These are phyloP conservation scores for Pontederia paniculata DNA, from an alignment of 176 grass and related monocot genomes.

Conservation along the genomic window DNA sequence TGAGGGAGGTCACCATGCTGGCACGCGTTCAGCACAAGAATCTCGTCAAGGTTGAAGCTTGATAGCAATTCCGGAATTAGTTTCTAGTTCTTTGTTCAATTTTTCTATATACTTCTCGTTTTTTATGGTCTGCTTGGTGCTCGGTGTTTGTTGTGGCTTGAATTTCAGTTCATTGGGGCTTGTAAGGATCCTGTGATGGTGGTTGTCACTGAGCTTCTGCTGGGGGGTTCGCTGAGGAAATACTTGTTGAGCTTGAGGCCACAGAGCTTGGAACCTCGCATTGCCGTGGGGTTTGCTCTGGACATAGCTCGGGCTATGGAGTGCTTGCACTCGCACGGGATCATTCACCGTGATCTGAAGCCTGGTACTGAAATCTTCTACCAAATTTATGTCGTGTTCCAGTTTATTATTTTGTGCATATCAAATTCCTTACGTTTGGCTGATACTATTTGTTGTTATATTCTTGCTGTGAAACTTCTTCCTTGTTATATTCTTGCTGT, in stretches of 20 bases:
- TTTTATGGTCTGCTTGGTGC: not conserved
- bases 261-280: conserved; percentile 47
- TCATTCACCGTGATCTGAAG: conserved; percentile 97
- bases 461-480: too few relatives aligned
- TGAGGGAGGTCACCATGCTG: conserved; percentile 90
- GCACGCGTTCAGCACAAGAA: conserved; percentile 86
- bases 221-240: conserved; percentile 72
- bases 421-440: too few relatives aligned
- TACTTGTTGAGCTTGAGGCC: conserved; percentile 82
- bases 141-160: not conserved
- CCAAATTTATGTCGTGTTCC: too few relatives aligned
- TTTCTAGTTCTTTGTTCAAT: not conserved
- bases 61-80: conserved; percentile 1
- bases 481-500: too few relatives aligned
- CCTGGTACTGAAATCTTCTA: conserved; percentile 40
- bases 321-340: conserved; percentile 89
- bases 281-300: conserved; percentile 61
- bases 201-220: conserved; percentile 81
- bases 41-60: conserved; percentile 66
- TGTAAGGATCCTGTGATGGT: conserved; percentile 99
- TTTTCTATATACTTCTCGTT: not conserved
- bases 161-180: conserved; percentile 69
- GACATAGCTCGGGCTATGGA: conserved; percentile 96
- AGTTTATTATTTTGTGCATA: too few relatives aligned
- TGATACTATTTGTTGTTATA: too few relatives aligned